Conservation (phyloP, 164 flowering plant species). For the Santalum album region DNA sequence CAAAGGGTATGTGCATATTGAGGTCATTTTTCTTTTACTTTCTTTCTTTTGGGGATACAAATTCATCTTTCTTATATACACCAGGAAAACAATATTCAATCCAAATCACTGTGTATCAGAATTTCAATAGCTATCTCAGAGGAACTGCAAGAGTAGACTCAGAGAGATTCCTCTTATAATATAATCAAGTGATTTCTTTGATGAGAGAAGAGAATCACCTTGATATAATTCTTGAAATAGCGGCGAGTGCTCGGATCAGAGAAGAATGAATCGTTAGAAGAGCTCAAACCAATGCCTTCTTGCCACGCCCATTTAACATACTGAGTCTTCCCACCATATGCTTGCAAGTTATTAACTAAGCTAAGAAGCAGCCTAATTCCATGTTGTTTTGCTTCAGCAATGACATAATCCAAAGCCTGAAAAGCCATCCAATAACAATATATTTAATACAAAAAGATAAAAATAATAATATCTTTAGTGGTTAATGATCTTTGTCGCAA, state of each 20-base stretch:
- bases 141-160: too few species aligned
- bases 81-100: not conserved
- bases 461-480: too few species aligned
- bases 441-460: too few species aligned
- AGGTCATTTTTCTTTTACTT: too few species aligned
- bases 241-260: conserved; percentile 74
- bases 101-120: not conserved
- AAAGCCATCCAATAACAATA: conserved; percentile 5
- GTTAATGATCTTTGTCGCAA: too few species aligned
- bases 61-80: not conserved
- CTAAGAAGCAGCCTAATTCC: conserved; percentile 72
- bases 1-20: too few species aligned
- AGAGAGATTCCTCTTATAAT: too few species aligned
- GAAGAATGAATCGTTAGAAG: conserved; percentile 96
- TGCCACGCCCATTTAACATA: conserved; percentile 98
- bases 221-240: conserved; percentile 75
- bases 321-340: conserved; percentile 94
- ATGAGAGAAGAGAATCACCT: conserved; percentile 34
- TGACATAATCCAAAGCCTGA: conserved; percentile 88
- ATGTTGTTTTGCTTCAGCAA: conserved; percentile 71
- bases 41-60: too few species aligned
- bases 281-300: conserved; percentile 78
- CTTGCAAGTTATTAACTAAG: conserved; percentile 85
- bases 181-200: not conserved
- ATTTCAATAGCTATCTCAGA: too few species aligned